Conservation (phyloP, 2,329 filamentous ascomycete genomes). For the Clonostachys solani region DNA sequence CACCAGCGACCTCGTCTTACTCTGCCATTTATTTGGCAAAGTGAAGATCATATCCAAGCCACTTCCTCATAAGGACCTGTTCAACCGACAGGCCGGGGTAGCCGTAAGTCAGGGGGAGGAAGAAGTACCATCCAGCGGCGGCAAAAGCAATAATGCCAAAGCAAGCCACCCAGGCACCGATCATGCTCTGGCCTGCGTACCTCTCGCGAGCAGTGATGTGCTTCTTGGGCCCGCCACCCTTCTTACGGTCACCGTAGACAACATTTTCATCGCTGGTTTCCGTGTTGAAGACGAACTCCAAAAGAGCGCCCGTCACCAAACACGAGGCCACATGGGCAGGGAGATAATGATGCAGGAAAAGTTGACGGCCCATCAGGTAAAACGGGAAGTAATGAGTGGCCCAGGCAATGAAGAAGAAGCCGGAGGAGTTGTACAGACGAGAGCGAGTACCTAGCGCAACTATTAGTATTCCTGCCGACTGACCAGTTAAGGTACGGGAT, state of each 20-base stretch:
- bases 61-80: slow-evolving; percentile 80
- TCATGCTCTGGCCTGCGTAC: slow-evolving; percentile 72
- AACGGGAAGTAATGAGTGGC: slow-evolving; percentile 96
- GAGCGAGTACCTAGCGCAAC: slow-evolving; percentile 69
- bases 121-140: slow-evolving; percentile 83
- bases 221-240: slow-evolving; percentile 44
- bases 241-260: slow-evolving; percentile 25
- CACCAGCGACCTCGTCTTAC: not conserved
- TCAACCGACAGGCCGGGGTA: slow-evolving; percentile 81
- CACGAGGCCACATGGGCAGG: slow-evolving; percentile 89
- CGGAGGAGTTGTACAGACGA: slow-evolving; percentile 95
- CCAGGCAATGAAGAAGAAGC: slow-evolving; percentile 99
- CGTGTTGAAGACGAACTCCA: slow-evolving; percentile 95
- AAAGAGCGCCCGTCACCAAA: slow-evolving; percentile 82
- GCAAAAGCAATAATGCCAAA: slow-evolving; percentile 64
- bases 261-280: slow-evolving; percentile 64
- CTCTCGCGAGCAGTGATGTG: slow-evolving; percentile 79
- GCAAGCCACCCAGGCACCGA: slow-evolving; percentile 75
- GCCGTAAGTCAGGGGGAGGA: slow-evolving; percentile 92
- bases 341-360: slow-evolving; percentile 97
- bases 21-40: slow-evolving; percentile 77
- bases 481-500: no score
- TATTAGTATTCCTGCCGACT: not conserved
- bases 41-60: slow-evolving; percentile 95
- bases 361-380: slow-evolving; percentile 95